Evolutionary conservation across 768 basidiomycete genomes (phyloP).

Genomic region (Boletus rubescentipes): DNA sequence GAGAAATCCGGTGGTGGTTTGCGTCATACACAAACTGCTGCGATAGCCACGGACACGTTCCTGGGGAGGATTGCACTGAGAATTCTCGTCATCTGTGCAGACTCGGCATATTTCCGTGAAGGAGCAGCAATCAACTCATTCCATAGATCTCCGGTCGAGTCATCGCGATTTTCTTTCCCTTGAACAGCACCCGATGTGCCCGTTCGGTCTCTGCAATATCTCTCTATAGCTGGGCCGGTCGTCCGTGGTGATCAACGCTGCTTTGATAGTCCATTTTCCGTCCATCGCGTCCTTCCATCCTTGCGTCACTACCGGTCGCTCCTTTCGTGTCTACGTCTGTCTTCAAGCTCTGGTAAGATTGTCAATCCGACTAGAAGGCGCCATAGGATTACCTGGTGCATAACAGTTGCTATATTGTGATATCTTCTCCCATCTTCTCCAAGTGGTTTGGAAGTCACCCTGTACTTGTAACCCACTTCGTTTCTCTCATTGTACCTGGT

Average conservation of each 20-base stretch:
- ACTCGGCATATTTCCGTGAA: conserved; percentile 11
- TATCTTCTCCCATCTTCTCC: conserved; percentile 7
- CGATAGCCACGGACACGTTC: conserved; percentile 22
- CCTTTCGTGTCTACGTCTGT: neutral
- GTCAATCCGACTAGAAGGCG: conserved; percentile 7
- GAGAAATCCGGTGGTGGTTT: conserved; percentile 8
- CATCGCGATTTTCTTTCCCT: neutral
- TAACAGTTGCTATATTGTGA: conserved; percentile 11
- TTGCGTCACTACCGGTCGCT: conserved; percentile 12
- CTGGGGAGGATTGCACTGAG: conserved; percentile 26
- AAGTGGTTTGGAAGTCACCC: neutral
- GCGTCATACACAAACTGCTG: conserved; percentile 14
- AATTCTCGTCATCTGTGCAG: conserved; percentile 9
- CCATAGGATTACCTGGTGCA: conserved; percentile 6
- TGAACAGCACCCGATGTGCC: neutral
- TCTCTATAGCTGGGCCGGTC: neutral
- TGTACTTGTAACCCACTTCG: conserved; percentile 4
- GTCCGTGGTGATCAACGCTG: conserved; percentile 8
- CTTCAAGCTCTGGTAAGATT: conserved; percentile 13
- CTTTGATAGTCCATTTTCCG: conserved; percentile 15
- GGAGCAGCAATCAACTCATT: conserved; percentile 14
- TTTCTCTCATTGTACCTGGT: conserved; percentile 6
- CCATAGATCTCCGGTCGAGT: neutral
- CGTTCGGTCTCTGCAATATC: neutral
- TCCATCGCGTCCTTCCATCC: conserved; percentile 11